Evolutionary conservation across 257 asterid species (phyloP).

Genomic region (Plantago ovata): DNA sequence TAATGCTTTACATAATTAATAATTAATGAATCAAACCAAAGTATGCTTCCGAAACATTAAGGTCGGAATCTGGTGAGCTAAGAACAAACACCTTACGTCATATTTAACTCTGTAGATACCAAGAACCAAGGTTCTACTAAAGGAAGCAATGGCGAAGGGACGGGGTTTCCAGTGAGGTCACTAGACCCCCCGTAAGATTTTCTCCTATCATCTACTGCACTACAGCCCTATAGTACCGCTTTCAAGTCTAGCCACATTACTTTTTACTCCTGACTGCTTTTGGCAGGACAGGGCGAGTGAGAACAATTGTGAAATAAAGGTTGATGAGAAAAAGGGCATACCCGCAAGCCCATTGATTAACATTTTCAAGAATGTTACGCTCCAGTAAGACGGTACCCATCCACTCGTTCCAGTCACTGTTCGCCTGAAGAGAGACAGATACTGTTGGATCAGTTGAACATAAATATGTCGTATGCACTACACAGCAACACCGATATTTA

Average conservation of each 20-base stretch:
- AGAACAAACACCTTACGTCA: not conserved
- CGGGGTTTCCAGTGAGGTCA: no score
- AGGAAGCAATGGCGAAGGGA: no score
- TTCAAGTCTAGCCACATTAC: no score
- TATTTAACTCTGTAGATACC: not conserved
- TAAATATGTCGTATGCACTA: conserved; percentile 6
- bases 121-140: conserved; percentile 8
- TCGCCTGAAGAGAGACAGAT: conserved; percentile 48
- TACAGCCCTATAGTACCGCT: no score
- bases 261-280: no score
- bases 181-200: no score
- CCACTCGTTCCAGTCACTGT: conserved; percentile 75
- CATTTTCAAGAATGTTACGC: conserved; percentile 70
- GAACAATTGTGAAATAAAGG: conserved; percentile 1
- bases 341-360: conserved; percentile 94
- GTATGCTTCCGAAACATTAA: not conserved
- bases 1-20: no score
- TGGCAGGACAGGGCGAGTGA: not conserved
- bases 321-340: conserved; percentile 33
- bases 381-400: conserved; percentile 68
- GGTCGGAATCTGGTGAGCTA: not conserved
- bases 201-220: no score
- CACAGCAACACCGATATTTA: conserved; percentile 7
- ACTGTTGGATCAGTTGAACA: conserved; percentile 11
- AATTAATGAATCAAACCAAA: conserved; percentile 4